Evolutionary conservation across 2,329 filamentous ascomycete species (phyloP).

Genomic region (Pestalotiopsis sp.): DNA sequence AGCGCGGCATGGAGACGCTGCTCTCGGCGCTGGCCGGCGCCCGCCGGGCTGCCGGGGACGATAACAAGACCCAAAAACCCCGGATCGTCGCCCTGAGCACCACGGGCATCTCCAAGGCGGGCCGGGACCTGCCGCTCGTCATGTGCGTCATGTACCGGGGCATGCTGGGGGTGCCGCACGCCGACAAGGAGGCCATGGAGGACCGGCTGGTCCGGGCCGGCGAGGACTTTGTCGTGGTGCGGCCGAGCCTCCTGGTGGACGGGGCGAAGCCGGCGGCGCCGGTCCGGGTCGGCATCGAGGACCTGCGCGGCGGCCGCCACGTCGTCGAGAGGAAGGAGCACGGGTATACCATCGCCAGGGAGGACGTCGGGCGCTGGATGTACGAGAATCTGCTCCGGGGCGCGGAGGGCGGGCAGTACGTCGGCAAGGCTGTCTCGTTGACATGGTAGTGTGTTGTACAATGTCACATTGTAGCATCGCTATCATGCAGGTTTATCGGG

Average conservation of each 20-base stretch:
- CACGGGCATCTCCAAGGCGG: slow-evolving; percentile 42
- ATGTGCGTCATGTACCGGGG: slow-evolving; percentile 46
- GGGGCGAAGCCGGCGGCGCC: slow-evolving; percentile 25
- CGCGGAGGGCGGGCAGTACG: background rate
- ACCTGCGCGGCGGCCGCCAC: slow-evolving; percentile 28
- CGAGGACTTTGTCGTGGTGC: slow-evolving; percentile 40
- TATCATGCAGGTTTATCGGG: too few species aligned
- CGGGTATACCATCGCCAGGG: slow-evolving; percentile 50
- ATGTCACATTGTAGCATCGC: background rate
- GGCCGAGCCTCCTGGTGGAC: slow-evolving; percentile 39
- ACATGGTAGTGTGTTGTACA: background rate
- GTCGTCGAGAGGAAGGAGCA: slow-evolving; percentile 35
- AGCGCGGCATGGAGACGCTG: slow-evolving; percentile 44
- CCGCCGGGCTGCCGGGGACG: slow-evolving; percentile 24
- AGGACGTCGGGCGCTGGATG: slow-evolving; percentile 51
- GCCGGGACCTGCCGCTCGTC: slow-evolving; percentile 44
- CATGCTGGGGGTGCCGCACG: slow-evolving; percentile 43
- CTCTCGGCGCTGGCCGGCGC: slow-evolving; percentile 39
- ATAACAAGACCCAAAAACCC: slow-evolving; percentile 28
- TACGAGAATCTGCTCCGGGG: slow-evolving; percentile 39
- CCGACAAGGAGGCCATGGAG: slow-evolving; percentile 53
- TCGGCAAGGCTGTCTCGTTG: background rate
- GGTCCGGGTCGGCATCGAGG: slow-evolving; percentile 43
- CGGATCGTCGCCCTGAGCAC: slow-evolving; percentile 41
- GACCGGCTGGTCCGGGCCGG: slow-evolving; percentile 24